Conservation (phyloP, 352 stramenopile genomes). For the Pythium phragmitis region DNA sequence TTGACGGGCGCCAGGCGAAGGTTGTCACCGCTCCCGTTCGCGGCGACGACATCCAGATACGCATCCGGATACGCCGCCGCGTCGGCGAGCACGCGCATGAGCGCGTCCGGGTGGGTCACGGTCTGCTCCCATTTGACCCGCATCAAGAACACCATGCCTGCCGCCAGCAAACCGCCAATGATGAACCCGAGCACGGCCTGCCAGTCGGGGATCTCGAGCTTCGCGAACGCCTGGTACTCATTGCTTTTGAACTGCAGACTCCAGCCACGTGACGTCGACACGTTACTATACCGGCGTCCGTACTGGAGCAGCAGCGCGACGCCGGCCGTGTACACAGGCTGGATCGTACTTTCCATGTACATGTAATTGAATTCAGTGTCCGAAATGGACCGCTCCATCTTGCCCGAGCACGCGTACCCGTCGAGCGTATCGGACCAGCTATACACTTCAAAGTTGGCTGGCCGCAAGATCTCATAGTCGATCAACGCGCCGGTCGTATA, state of each 20-base stretch:
- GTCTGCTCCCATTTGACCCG: neutral
- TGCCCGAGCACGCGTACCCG: neutral
- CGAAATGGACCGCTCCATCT: constrained; percentile 13
- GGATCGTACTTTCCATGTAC: constrained; percentile 5
- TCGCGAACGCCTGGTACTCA: neutral
- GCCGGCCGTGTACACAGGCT: constrained; percentile 9
- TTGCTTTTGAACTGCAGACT: neutral
- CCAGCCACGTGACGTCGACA: neutral
- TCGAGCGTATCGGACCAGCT: neutral
- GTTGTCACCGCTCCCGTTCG: neutral
- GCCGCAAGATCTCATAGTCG: constrained; percentile 14
- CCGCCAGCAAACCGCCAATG: neutral
- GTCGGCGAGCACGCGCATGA: neutral
- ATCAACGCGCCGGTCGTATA: constrained; percentile 11
- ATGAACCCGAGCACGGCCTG: constrained; percentile 1
- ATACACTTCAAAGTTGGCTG: constrained; percentile 8
- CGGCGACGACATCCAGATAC: neutral
- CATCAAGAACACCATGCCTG: no score
- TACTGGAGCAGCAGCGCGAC: constrained; percentile 13
- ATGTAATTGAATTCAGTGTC: constrained; percentile 1
- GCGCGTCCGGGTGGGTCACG: neutral
- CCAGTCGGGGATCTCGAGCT: neutral
- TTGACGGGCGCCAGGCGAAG: neutral
- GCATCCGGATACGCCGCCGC: neutral
- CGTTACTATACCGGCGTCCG: neutral